A percentile compares a stretch with the other conserved stretches of the same genome.
These are phyloP conservation scores for Quercus gilva DNA, from an alignment of 306 rosid genomes.

Conservation along the genomic window DNA sequence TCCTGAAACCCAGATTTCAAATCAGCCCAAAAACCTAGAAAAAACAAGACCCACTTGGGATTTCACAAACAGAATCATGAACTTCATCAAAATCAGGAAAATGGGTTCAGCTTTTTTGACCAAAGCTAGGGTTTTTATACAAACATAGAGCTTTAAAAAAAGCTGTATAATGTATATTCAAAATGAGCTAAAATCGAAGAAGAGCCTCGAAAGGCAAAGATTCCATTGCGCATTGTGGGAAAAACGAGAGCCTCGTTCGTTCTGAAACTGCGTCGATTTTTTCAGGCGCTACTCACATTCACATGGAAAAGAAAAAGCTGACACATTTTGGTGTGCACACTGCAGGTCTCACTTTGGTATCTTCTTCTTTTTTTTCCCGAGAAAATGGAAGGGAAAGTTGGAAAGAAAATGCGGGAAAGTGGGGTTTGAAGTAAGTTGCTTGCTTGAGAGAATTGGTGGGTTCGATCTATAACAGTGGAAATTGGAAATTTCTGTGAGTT, in stretches of 20 bases:
- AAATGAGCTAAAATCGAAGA: conserved; percentile 27
- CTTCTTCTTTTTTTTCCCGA: conserved; percentile 26
- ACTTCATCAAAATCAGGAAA: conserved; percentile 20
- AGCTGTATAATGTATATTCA: conserved; percentile 8
- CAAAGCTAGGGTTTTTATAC: conserved; percentile 52
- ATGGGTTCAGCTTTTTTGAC: conserved; percentile 36
- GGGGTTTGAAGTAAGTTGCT: background rate
- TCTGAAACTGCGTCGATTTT: conserved; percentile 26
- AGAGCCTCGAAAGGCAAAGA: conserved; percentile 48
- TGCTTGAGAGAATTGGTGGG: background rate
- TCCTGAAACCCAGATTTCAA: conserved; percentile 28
- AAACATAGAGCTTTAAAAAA: conserved; percentile 1
- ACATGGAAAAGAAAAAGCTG: conserved; percentile 41
- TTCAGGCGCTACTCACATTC: conserved; percentile 26
- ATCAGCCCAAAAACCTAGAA: conserved; percentile 20
- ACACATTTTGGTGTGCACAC: conserved; percentile 20
- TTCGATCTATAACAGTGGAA: conserved; percentile 32
- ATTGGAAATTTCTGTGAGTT: background rate
- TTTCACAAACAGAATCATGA: background rate
- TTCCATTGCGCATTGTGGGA: conserved; percentile 52
- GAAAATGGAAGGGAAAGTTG: conserved; percentile 28
- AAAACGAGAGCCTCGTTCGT: conserved; percentile 29
- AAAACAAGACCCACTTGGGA: conserved; percentile 26
- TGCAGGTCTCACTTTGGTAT: conserved; percentile 12
- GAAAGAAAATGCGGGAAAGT: conserved; percentile 39